Evolutionary conservation across 2,329 filamentous ascomycete species (phyloP), one percentile per base, ranked within the genome.

Genomic region (Coleophoma cylindrospora): DNA sequence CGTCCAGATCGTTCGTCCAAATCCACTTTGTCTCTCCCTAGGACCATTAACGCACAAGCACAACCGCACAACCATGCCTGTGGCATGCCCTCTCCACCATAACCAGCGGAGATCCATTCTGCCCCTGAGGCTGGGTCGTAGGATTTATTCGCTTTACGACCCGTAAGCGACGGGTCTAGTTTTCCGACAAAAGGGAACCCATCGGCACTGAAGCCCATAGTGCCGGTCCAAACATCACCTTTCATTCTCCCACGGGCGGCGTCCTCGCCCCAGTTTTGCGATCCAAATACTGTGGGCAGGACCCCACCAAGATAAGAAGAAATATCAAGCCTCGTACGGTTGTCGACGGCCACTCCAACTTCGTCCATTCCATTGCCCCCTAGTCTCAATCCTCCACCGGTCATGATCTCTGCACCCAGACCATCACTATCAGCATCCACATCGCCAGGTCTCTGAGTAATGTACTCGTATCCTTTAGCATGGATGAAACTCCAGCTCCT

Each of bases 391-490:
- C 41, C 80, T 0, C 80, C 79, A 2, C 79, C 78, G 2, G 79
- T 60, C 73, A 83, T 76, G 51, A 83, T 62, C 50, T 79, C 73
- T 1, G 73, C 68, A 0, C 64, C 58, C 2, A 54, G 40, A 2
- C 64, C 62, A n/a, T 66, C 57, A 1, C 8, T 32, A 33, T 52
- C 36, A 5, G 36, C 34, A 34, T 43, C 8, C 22, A 34, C 7
- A 34, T 51, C 27, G 27, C 60, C 61, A 1, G 75, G 66, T 46
- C 70, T 64, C 2, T 78, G 73, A 3, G 86, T 77, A 71, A 87
- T 79, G 64, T 87, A 87, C 52, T 87, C 84, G 59, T 82, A 86
- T 1, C 81, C 80, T n/a, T 68, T 65, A 2, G 72, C 70, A 58
- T 80, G 81, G 27, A 83, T 76, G 55, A 86, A 80, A 27, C 73